Conservation (phyloP, 306 rosid species). For the Pterocarpus santalinus region DNA sequence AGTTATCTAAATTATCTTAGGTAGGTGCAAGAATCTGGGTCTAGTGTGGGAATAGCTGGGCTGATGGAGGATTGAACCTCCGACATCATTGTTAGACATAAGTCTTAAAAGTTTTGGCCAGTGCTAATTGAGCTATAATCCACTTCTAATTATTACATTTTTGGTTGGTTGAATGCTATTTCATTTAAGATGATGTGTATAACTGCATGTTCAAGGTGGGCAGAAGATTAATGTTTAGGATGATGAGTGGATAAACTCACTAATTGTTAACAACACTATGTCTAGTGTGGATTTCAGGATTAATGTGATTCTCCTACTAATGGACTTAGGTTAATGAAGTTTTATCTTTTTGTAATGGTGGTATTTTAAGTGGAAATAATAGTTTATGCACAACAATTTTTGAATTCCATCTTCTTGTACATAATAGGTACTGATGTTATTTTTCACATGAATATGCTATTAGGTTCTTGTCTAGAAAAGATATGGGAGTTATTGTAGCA, state of each 20-base stretch:
- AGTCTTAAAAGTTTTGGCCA: too few relatives aligned
- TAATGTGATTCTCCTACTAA: neutral
- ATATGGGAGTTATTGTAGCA: constrained; percentile 64
- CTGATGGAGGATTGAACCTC: too few relatives aligned
- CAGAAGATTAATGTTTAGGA: too few relatives aligned
- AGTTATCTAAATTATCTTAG: neutral
- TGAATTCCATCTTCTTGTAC: neutral
- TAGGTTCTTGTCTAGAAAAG: constrained; percentile 77
- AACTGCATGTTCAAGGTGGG: too few relatives aligned
- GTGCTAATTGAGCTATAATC: neutral
- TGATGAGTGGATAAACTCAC: too few relatives aligned
- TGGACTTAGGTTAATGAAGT: neutral
- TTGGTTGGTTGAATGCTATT: neutral
- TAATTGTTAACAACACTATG: too few relatives aligned
- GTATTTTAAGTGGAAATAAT: neutral
- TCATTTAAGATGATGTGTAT: too few relatives aligned
- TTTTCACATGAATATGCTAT: constrained; percentile 41
- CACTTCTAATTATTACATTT: neutral
- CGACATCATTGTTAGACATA: too few relatives aligned
- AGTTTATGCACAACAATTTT: neutral
- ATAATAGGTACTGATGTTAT: neutral
- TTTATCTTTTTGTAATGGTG: neutral
- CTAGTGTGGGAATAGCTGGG: too few relatives aligned
- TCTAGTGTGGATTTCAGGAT: neutral
- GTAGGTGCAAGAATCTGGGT: too few relatives aligned